Conservation (phyloP, 2,329 filamentous ascomycete genomes). For the Ceratocystis destructans region DNA sequence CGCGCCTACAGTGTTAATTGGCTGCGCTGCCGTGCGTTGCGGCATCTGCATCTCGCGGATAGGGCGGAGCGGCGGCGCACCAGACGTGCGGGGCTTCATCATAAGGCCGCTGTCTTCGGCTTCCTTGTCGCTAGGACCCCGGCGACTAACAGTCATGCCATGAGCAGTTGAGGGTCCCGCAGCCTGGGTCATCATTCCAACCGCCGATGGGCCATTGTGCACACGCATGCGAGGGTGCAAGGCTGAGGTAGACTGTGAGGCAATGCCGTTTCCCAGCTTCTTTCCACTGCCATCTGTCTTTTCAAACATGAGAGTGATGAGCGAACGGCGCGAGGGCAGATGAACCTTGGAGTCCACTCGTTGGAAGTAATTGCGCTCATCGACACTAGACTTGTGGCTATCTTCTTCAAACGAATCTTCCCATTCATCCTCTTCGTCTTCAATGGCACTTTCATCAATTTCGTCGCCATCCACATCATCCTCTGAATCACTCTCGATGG, state of each 20-base stretch:
- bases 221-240: slow-evolving; percentile 46
- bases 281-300: slow-evolving; percentile 57
- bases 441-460: slow-evolving; percentile 71
- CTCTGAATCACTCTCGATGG: slow-evolving; percentile 40
- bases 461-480: slow-evolving; percentile 50
- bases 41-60: slow-evolving; percentile 44
- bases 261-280: slow-evolving; percentile 50
- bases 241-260: slow-evolving; percentile 54
- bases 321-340: slow-evolving; percentile 69
- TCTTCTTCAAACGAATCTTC: slow-evolving; percentile 65
- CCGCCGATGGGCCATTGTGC: slow-evolving; percentile 26
- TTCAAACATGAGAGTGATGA: slow-evolving; percentile 77
- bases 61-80: slow-evolving; percentile 35
- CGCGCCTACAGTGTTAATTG: slow-evolving; percentile 62
- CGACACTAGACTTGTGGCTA: slow-evolving; percentile 68
- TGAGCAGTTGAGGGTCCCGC: slow-evolving; percentile 30
- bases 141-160: slow-evolving; percentile 19
- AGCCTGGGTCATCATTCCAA: slow-evolving; percentile 6
- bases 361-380: slow-evolving; percentile 70
- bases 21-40: slow-evolving; percentile 55
- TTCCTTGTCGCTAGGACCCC: slow-evolving; percentile 39
- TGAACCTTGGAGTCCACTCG: slow-evolving; percentile 81
- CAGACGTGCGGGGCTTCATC: slow-evolving; percentile 46
- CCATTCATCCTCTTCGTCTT: slow-evolving; percentile 52
- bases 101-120: slow-evolving; percentile 49